These are phyloP conservation scores for Podospora appendiculata DNA, from an alignment of 495 filamentous ascomycete species.

Conservation along the genomic window DNA sequence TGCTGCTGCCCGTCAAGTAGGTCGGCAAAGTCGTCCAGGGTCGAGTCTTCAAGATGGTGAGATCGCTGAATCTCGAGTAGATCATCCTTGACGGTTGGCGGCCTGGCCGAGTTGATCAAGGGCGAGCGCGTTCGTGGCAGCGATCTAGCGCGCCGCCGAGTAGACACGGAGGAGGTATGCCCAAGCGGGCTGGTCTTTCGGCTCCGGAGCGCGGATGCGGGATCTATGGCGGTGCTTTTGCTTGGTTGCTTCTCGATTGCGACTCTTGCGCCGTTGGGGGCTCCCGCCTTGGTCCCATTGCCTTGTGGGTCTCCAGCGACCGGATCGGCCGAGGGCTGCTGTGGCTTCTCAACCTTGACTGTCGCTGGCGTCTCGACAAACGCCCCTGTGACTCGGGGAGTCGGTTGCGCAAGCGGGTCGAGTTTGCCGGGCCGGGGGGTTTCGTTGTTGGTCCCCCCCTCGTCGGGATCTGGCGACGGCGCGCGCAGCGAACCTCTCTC, in stretches of 20 bases:
- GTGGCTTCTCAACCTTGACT: conserved; percentile 26
- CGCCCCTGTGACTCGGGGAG: conserved; percentile 42
- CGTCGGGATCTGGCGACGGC: conserved; percentile 33
- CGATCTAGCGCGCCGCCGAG: conserved; percentile 23
- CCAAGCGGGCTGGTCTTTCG: too few species aligned
- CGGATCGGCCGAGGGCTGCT: neutral
- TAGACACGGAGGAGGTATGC: conserved; percentile 20
- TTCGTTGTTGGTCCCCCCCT: conserved; percentile 22
- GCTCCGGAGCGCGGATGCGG: too few species aligned
- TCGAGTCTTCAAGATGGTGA: conserved; percentile 46
- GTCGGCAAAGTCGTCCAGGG: conserved; percentile 41
- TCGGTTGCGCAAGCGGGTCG: conserved; percentile 41
- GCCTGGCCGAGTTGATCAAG: conserved; percentile 40
- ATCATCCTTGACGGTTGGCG: conserved; percentile 41
- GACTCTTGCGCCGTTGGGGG: conserved; percentile 1
- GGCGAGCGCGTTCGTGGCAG: conserved; percentile 25
- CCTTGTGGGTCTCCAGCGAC: too few species aligned
- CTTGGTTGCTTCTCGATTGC: neutral
- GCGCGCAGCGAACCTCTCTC: conserved; percentile 44
- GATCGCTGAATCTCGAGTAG: conserved; percentile 38
- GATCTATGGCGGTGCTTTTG: conserved; percentile 9
- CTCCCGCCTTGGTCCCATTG: neutral
- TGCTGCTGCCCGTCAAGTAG: conserved; percentile 23
- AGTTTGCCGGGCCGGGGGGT: conserved; percentile 35
- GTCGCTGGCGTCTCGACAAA: conserved; percentile 45